Percentiles rank a stretch among this genome's conserved stretches.
These are phyloP conservation scores for Heliamphora exappendiculata DNA, from an alignment of 148 eudicot genomes.

Conservation along the genomic window DNA sequence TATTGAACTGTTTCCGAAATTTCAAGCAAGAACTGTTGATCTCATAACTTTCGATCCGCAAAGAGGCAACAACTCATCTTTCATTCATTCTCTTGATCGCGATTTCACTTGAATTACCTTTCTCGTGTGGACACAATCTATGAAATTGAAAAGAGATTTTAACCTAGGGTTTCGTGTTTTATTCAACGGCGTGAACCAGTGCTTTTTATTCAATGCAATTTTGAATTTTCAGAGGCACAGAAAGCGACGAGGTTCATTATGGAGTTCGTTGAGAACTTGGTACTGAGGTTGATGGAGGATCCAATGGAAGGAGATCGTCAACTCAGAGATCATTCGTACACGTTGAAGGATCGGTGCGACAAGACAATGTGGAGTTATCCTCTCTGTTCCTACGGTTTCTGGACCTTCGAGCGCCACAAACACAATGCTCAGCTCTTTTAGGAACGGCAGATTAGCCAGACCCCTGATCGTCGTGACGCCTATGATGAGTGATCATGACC, in stretches of 20 bases:
- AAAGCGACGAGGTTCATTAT: conserved; percentile 48
- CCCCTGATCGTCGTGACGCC: conserved; percentile 78
- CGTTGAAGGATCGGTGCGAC: conserved; percentile 51
- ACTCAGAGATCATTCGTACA: conserved; percentile 72
- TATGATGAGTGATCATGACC: conserved; percentile 89
- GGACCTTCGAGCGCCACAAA: conserved; percentile 89
- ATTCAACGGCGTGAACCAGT: neutral
- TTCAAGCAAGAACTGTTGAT: too few relatives aligned
- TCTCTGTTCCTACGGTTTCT: conserved; percentile 83
- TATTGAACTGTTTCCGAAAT: too few relatives aligned
- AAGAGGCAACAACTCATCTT: too few relatives aligned
- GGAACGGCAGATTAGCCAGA: conserved; percentile 96
- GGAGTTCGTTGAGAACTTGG: conserved; percentile 85
- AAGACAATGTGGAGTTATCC: conserved; percentile 81
- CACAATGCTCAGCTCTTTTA: conserved; percentile 85
- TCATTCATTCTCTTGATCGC: too few relatives aligned
- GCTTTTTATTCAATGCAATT: neutral
- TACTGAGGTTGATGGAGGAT: conserved; percentile 80
- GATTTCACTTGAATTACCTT: too few relatives aligned
- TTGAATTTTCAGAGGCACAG: neutral
- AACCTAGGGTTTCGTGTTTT: neutral
- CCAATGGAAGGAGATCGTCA: conserved; percentile 69
- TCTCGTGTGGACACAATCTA: too few relatives aligned
- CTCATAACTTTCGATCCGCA: too few relatives aligned
- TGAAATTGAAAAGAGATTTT: too few relatives aligned